Evolutionary conservation across 495 filamentous ascomycete genomes (phyloP), one percentile per base, ranked within the genome.

Genomic region (Penicillium salamii): DNA sequence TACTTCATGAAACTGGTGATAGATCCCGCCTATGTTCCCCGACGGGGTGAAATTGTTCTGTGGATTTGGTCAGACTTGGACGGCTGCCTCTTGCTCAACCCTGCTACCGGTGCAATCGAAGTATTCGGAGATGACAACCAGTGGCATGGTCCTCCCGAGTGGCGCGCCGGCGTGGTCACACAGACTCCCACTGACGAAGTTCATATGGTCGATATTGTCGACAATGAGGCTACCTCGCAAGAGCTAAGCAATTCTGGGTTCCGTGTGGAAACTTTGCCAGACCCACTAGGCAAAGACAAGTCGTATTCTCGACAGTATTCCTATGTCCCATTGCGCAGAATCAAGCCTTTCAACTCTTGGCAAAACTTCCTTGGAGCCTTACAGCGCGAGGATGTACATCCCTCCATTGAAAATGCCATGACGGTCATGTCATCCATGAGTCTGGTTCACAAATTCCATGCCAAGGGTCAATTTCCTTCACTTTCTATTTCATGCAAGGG

Each of bases 31-130:
- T 86, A 76, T 49, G 55, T 81, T 5, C 81, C 82, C 18, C 78
- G 83, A 0, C 50, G 63, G 3, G 82, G 79, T 1, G 83, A 86
- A 47, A 51, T 82, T 5, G 83, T 85, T 1, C 71, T 86, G 2
- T 86, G 77, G 66, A 65, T 69, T 1, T 54, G 59, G 4, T 21
- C 33, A 8, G 49, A 62, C 3, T 48, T 79, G 3, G 53, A 39
- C 0, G 67, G 68, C 5, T 65, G 70, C 13, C 64, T 81, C 7
- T 42, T 59, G 11, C 66, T 55, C 49, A 67, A 78, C 49, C 9
- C 50, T 0, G 48, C 58, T 6, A 61, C 50, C 1, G 40, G 61
- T 4, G 24, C 59, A 11, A 61, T 70, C 35, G 62, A 67, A 42
- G 52, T 75, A n/a, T 71, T 59, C 18, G 63, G 69, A 7, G 43